phyloP scores from a whole-genome alignment of 345 rosid species.

The Capsella bursapastoris region DNA sequence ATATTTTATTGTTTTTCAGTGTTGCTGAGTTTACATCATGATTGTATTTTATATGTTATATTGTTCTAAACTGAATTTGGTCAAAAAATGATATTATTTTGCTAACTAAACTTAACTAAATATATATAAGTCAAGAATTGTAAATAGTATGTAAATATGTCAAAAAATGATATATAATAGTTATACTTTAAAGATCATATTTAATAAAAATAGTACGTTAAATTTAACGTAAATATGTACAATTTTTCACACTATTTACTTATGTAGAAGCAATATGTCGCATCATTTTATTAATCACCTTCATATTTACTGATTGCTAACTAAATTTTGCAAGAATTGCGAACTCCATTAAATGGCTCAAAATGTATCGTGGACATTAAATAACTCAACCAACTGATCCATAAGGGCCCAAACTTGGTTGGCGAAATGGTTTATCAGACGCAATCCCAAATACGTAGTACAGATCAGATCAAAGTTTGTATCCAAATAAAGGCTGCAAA shows the following conservation, averaged over 20 bases:
- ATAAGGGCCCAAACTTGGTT: conserved; percentile 12
- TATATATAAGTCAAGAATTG: too few relatives aligned
- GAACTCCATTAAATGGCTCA: not conserved
- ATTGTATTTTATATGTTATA: too few relatives aligned
- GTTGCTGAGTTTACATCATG: not conserved
- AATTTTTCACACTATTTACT: not conserved
- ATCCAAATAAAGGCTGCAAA: not conserved
- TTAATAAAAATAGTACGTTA: not conserved
- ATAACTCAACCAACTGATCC: conserved; percentile 13
- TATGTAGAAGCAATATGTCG: not conserved
- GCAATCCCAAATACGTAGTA: conserved; percentile 2
- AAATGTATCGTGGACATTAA: not conserved
- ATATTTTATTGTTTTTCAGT: not conserved
- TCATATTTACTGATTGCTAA: not conserved
- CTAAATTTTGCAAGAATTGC: not conserved
- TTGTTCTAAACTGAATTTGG: not conserved
- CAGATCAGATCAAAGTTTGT: not conserved
- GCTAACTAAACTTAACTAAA: too few relatives aligned
- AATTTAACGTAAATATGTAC: not conserved
- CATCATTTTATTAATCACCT: not conserved
- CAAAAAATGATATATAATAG: too few relatives aligned
- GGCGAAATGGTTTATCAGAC: not conserved
- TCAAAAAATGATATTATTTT: too few relatives aligned
- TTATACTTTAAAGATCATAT: too few relatives aligned
- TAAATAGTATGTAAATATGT: too few relatives aligned